Evolutionary conservation across 1,139 yeast species (phyloP), one percentile per base, ranked within the genome.

Genomic region (Candida sanyaensis): DNA sequence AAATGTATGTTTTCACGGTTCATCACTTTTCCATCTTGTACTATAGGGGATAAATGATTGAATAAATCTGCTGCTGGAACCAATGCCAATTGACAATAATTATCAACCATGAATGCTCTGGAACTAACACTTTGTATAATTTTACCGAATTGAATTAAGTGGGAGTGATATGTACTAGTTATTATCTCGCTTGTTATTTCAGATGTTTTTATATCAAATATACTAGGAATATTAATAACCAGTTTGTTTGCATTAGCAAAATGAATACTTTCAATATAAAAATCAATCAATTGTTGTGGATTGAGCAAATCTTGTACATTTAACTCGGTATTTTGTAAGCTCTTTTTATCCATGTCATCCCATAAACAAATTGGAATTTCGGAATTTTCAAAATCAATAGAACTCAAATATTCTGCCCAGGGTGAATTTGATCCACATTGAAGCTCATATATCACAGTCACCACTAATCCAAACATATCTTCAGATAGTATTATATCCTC

Each of bases 21-120:
- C 6, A 54, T 55, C 5, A 58, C 50, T 21, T 53, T 50, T 7
- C 47, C 55, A 8, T 55, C 64, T n/a, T 38, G 58, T 2, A 56
- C 8, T 53, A 49, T 43, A 2, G 72, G 75, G 8, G 78, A 77
- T 36, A 80, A 69, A 61, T 90, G 97, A 56, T 91, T 91, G 68
- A 91, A 91, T 43, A 92, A 69, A 64, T 92, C 96, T 0, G 97
- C 97, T 12, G 92, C 92, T 0, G 97, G 97, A 29, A 91, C 96
- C 50, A 92, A 69, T 0, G 88, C 88, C 37, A 86, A 75, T 27
- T 84, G 88, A 57, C 86, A 88, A 62, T 68, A 90, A 42, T 75
- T 77, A 62, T 92, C 97, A 17, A 92, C 83, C 46, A 84, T 84
- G 62, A 91, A 90, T 1, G 92, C 91, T 50, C 96, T 75, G 1